phyloP scores from a whole-genome alignment of 140 eudicot genomes.

The Flaveria floridana region DNA sequence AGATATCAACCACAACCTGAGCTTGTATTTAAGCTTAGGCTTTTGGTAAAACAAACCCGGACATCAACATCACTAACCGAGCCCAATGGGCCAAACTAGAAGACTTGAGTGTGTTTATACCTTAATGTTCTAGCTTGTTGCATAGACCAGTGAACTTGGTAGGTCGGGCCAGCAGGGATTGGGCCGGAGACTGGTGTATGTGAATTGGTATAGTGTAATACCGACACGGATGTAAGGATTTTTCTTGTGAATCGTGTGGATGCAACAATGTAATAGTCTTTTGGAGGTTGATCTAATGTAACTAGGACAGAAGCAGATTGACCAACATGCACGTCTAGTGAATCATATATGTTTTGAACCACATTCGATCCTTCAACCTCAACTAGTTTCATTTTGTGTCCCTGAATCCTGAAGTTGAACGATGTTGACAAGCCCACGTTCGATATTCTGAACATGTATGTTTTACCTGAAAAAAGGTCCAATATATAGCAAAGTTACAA shows the following conservation, averaged over 20 bases:
- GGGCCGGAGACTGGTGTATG: constrained; percentile 63
- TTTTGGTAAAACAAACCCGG: background rate
- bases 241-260: constrained; percentile 68
- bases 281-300: constrained; percentile 69
- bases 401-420: constrained; percentile 80
- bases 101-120: constrained; percentile 29
- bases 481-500: constrained; percentile 12
- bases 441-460: constrained; percentile 88
- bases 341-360: constrained; percentile 65
- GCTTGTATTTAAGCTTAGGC: too few relatives aligned
- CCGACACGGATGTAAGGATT: constrained; percentile 54
- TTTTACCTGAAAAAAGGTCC: constrained; percentile 59
- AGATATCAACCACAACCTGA: background rate
- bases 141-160: constrained; percentile 70
- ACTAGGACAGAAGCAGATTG: constrained; percentile 86
- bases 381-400: constrained; percentile 75
- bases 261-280: constrained; percentile 86
- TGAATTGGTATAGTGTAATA: constrained; percentile 71
- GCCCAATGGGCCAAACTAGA: background rate
- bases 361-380: constrained; percentile 97
- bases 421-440: constrained; percentile 78
- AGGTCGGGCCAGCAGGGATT: constrained; percentile 69
- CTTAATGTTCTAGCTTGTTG: constrained; percentile 82
- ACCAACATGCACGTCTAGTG: constrained; percentile 90
- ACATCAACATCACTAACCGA: background rate